Conservation (phyloP, 2,329 filamentous ascomycete species). For the Cladophialophora psammophila region DNA sequence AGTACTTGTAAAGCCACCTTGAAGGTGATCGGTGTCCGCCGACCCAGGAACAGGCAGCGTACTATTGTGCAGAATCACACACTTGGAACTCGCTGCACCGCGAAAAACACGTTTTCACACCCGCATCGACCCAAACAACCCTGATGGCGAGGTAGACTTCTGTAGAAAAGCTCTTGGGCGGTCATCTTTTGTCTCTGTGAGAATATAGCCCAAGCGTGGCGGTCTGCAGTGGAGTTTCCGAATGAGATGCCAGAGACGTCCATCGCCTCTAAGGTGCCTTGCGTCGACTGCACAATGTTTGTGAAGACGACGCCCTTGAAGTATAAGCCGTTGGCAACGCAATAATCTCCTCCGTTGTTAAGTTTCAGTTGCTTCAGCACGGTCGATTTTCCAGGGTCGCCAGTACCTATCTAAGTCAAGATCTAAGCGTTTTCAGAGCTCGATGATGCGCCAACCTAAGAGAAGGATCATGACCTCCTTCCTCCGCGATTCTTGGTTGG, state of each 20-base stretch:
- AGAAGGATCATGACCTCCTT: constrained; percentile 99
- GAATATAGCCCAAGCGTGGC: constrained; percentile 94
- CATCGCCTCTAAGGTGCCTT: constrained; percentile 73
- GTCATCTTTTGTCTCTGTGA: constrained; percentile 97
- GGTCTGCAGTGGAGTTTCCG: constrained; percentile 89
- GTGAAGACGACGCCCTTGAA: constrained; percentile 77
- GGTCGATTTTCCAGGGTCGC: constrained; percentile 96
- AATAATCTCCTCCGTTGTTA: constrained; percentile 98
- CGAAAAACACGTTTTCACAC: constrained; percentile 94
- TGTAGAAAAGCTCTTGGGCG: constrained; percentile 88
- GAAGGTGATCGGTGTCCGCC: not conserved
- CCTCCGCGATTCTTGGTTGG: constrained; percentile 96
- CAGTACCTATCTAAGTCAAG: constrained; percentile 72
- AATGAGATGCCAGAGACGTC: constrained; percentile 78
- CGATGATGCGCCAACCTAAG: constrained; percentile 72
- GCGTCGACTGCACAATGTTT: constrained; percentile 74
- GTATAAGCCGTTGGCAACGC: constrained; percentile 78
- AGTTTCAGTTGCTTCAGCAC: constrained; percentile 99
- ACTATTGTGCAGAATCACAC: constrained; percentile 97
- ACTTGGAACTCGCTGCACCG: constrained; percentile 93
- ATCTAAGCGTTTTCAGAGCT: constrained; percentile 26
- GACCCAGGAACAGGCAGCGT: constrained; percentile 48
- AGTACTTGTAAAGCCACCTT: constrained; percentile 40
- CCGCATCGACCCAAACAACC: constrained; percentile 88
- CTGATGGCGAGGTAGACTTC: constrained; percentile 93